These are phyloP conservation scores for Artemisia annua DNA, from an alignment of 129 eudicot genomes.

Conservation along the genomic window DNA sequence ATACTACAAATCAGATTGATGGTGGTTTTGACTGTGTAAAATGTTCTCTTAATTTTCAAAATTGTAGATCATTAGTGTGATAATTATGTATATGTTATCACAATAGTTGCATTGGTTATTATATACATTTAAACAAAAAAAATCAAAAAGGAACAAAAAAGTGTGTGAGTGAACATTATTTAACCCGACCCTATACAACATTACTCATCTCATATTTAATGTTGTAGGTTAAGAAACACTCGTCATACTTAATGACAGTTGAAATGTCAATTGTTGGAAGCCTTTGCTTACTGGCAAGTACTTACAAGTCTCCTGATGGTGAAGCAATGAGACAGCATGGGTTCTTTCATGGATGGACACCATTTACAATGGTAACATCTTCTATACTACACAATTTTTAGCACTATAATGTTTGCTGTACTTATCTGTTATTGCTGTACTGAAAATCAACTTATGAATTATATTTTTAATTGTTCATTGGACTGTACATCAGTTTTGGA, in stretches of 20 bases:
- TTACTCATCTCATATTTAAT: neutral
- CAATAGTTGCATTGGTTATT: too few species aligned
- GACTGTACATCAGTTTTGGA: too few species aligned
- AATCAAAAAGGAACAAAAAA: too few species aligned
- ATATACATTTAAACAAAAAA: too few species aligned
- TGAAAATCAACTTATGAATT: neutral
- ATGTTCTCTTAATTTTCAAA: neutral
- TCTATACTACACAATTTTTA: constrained; percentile 5
- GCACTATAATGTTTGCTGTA: neutral
- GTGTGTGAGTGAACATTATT: too few species aligned
- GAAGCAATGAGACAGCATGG: constrained; percentile 80
- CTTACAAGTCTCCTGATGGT: constrained; percentile 91
- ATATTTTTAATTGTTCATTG: neutral
- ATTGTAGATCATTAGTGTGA: neutral
- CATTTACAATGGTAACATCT: constrained; percentile 42
- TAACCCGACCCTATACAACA: neutral
- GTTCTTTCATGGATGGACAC: constrained; percentile 87
- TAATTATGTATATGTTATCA: too few species aligned
- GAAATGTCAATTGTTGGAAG: constrained; percentile 97
- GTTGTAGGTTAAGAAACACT: constrained; percentile 78
- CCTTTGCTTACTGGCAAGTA: constrained; percentile 82
- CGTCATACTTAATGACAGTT: constrained; percentile 92
- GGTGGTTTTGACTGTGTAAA: neutral
- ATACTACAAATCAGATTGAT: neutral
- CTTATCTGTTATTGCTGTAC: neutral